Evolutionary conservation across 495 filamentous ascomycete species (phyloP), one percentile per base, ranked within the genome.

Genomic region (Penicillium argentinense): DNA sequence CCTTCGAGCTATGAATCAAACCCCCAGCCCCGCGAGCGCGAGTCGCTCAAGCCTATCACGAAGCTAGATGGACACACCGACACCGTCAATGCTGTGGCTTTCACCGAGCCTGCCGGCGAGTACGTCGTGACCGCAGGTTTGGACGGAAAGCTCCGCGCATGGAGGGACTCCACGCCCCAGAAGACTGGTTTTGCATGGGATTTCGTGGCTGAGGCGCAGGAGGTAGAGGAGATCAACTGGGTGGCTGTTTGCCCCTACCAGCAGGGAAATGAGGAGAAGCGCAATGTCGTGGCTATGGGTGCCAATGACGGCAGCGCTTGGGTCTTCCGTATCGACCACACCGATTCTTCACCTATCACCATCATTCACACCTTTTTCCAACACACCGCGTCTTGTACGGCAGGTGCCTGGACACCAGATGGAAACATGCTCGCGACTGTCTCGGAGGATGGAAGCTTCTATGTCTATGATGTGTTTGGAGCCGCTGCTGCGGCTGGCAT

Each of bases 211-310:
- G 82, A 86, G 56, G 77, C 80, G 1, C 83, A 88, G 69, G 95
- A 99, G 65, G 91, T 96, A 1, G 85, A 92, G 49, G 92, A 97
- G 66, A 85, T 99, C 49, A 95, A 95, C 73, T 99, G 91, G 89
- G 67, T 97, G 5, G 64, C 76, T 0, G 74, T 88, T 0, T 96
- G 88, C 62, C 92, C 92, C 2, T 76, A 78, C 14, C 64, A 77
- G 13, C 66, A 72, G 7, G 66, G 64, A 77, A 33, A 76, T 70
- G 43, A 83, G 7, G 73, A 69, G 12, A 78, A 86, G 60, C 78
- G 83, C 18, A 95, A 97, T 65, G 82, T 87, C n/a, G 59, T 99
- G 51, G 95, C 95, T 1, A 66, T 97, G 16, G 95, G 95, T 27
- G 89, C 90, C 28, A 86, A 78, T n/a, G 92, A 99, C 63, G 95